Conservation (phyloP, 768 basidiomycete genomes). For the Hydnum rufescens region DNA sequence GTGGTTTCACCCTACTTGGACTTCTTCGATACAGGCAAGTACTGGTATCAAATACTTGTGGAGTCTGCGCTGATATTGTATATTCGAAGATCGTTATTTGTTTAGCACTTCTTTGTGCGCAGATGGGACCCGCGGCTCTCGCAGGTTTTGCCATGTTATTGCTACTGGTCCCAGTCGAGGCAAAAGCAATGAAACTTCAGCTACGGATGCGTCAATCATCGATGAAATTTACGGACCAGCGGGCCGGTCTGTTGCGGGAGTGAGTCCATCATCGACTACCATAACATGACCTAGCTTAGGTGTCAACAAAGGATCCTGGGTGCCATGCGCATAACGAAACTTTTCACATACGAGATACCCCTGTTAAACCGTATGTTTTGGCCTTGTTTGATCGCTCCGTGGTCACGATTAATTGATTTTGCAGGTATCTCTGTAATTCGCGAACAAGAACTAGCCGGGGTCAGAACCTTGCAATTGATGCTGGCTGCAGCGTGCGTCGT, state of each 20-base stretch:
- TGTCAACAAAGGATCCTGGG: slow-evolving; percentile 24
- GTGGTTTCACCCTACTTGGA: neutral
- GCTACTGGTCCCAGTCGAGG: slow-evolving; percentile 40
- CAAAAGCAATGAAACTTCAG: slow-evolving; percentile 39
- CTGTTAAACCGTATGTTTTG: slow-evolving; percentile 36
- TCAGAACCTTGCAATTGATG: slow-evolving; percentile 36
- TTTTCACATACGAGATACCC: slow-evolving; percentile 52
- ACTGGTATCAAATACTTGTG: neutral
- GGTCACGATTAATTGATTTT: neutral
- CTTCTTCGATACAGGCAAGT: neutral
- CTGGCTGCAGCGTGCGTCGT: slow-evolving; percentile 27
- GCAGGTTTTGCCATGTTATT: slow-evolving; percentile 51
- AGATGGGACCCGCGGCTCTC: slow-evolving; percentile 52
- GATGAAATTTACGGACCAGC: slow-evolving; percentile 41
- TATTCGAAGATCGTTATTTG: slow-evolving; percentile 7
- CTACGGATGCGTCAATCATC: slow-evolving; percentile 32
- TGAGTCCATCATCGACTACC: neutral
- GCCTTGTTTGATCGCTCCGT: neutral
- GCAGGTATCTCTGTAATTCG: slow-evolving; percentile 36
- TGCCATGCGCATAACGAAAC: slow-evolving; percentile 16
- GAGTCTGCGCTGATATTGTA: neutral
- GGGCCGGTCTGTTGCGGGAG: slow-evolving; percentile 45
- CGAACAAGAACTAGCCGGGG: slow-evolving; percentile 32
- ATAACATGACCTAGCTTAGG: neutral
- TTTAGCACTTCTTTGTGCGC: slow-evolving; percentile 3